These are phyloP conservation scores for Thelonectria discophora DNA, from an alignment of 2,329 filamentous ascomycete genomes.

Conservation along the genomic window DNA sequence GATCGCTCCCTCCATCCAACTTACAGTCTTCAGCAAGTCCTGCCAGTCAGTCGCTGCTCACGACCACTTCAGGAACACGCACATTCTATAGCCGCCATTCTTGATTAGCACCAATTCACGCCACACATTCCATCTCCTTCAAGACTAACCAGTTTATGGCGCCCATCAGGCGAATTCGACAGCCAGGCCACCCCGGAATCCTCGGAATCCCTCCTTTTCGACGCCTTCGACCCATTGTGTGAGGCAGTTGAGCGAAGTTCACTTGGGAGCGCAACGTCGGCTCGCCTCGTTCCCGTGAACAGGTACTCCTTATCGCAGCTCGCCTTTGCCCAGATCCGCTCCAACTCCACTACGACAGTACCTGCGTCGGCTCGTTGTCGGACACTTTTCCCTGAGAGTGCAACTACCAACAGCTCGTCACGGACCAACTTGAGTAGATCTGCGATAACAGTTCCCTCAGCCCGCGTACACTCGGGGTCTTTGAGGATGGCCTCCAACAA, in stretches of 20 bases:
- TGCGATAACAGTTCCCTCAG: slow-evolving; percentile 3
- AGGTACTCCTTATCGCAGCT: slow-evolving; percentile 9
- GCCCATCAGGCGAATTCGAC: neutral
- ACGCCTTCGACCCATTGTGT: neutral
- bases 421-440: slow-evolving; percentile 21
- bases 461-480: slow-evolving; percentile 22
- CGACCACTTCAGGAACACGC: neutral
- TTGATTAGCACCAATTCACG: neutral
- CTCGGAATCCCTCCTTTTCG: slow-evolving; percentile 3
- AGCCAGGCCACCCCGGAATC: neutral
- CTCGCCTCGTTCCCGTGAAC: slow-evolving; percentile 11
- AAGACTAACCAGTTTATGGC: slow-evolving; percentile 19
- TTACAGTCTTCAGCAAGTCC: slow-evolving; percentile 1
- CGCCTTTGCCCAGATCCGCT: neutral
- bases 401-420: slow-evolving; percentile 22
- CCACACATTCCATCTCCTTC: neutral
- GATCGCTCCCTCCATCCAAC: neutral
- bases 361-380: slow-evolving; percentile 14
- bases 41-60: neutral
- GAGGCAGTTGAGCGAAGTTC: neutral
- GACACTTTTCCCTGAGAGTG: neutral
- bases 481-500: slow-evolving; percentile 16
- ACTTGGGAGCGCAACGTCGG: neutral
- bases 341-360: neutral
- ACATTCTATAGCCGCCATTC: neutral